These are phyloP conservation scores for Tetrapisispora fleetii DNA, from an alignment of 805 yeast species.

Conservation along the genomic window DNA sequence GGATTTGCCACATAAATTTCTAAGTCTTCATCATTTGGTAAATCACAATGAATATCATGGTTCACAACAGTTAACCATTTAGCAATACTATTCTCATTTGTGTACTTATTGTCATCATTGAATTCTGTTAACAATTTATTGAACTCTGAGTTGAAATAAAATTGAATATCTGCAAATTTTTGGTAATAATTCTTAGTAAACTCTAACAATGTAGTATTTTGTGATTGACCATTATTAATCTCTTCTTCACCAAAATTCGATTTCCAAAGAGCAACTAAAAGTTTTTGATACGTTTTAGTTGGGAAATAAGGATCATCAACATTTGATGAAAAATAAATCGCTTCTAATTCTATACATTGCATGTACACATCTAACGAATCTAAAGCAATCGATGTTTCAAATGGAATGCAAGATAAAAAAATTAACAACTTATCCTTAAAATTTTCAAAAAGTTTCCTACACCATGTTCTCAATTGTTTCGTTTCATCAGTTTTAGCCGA, in stretches of 20 bases:
- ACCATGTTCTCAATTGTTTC: constrained; percentile 46
- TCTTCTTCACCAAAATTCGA: constrained; percentile 25
- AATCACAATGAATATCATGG: constrained; percentile 26
- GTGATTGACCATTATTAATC: constrained; percentile 35
- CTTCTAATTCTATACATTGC: constrained; percentile 49
- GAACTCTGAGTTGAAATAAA: constrained; percentile 52
- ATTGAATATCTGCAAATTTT: constrained; percentile 69
- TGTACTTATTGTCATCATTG: constrained; percentile 12
- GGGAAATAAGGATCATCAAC: constrained; percentile 55
- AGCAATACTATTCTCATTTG: constrained; percentile 19
- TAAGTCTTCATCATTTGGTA: constrained; percentile 29
- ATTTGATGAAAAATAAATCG: constrained; percentile 41
- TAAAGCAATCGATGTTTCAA: constrained; percentile 38
- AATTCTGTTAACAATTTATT: constrained; percentile 20
- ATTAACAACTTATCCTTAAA: constrained; percentile 39
- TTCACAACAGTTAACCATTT: constrained; percentile 33
- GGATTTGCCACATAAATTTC: constrained; percentile 35
- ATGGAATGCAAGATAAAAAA: constrained; percentile 32
- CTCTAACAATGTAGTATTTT: constrained; percentile 42
- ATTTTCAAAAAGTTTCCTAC: constrained; percentile 45
- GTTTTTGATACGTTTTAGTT: constrained; percentile 36
- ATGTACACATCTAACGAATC: constrained; percentile 47
- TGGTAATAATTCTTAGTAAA: constrained; percentile 46
- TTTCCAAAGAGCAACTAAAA: constrained; percentile 30
- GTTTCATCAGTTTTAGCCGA: constrained; percentile 5